Percentiles rank a stretch among this genome's conserved stretches.
phyloP scores from a whole-genome alignment of 495 filamentous ascomycete species.

The Talaromyces stipitatus region DNA sequence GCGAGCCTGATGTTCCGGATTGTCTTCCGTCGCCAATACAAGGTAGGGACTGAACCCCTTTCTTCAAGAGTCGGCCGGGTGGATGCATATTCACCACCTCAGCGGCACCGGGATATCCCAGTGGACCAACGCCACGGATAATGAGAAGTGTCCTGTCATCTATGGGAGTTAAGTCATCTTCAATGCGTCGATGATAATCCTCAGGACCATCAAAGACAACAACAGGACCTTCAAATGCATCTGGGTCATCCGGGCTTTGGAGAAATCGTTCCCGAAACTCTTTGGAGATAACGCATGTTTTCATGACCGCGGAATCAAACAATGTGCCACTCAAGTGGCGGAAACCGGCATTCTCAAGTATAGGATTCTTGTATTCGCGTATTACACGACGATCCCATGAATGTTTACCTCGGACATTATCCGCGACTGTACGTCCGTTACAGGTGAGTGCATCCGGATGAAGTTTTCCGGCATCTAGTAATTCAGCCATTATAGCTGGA shows the following conservation, averaged over 20 bases:
- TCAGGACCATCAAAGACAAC: slow-evolving; percentile 49
- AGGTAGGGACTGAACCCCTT: slow-evolving; percentile 42
- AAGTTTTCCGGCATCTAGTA: slow-evolving; percentile 39
- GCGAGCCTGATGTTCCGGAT: slow-evolving; percentile 47
- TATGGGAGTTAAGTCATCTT: slow-evolving; percentile 35
- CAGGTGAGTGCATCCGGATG: slow-evolving; percentile 33
- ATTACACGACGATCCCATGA: slow-evolving; percentile 40
- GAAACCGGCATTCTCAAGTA: slow-evolving; percentile 43
- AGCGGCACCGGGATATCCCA: slow-evolving; percentile 47
- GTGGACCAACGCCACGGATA: slow-evolving; percentile 46
- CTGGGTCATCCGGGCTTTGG: slow-evolving; percentile 40
- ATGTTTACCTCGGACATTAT: slow-evolving; percentile 35
- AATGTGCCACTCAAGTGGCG: slow-evolving; percentile 42
- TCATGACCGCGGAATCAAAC: slow-evolving; percentile 51
- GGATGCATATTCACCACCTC: slow-evolving; percentile 54
- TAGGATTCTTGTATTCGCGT: slow-evolving; percentile 33
- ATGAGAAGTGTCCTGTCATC: slow-evolving; percentile 43
- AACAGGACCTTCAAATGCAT: slow-evolving; percentile 44
- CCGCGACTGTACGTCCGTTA: slow-evolving; percentile 31
- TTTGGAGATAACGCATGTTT: slow-evolving; percentile 46
- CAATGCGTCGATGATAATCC: slow-evolving; percentile 41
- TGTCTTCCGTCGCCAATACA: slow-evolving; percentile 51
- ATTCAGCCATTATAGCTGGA: slow-evolving; percentile 45
- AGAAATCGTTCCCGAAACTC: slow-evolving; percentile 39
- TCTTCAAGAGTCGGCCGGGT: slow-evolving; percentile 34